Evolutionary conservation across 208 protist genomes (phyloP), one percentile per base, ranked within the genome.

Genomic region (Leishmania guyanensis): DNA sequence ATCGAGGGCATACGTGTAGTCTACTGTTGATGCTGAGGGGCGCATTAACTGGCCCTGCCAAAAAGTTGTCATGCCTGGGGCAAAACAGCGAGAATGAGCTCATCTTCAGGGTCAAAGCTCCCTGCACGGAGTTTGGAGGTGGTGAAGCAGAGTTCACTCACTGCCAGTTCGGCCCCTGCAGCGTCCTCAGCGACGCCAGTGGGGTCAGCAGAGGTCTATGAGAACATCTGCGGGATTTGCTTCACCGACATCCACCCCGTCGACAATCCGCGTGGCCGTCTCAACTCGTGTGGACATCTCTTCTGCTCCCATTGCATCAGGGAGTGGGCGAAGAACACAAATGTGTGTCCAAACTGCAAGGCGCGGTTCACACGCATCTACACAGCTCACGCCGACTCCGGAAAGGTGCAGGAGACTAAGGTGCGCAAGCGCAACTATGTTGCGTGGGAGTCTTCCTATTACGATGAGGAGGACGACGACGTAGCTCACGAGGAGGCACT

Each of bases 311-410:
- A 90, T 72, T 97, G 94, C 84, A 97, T 97, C 78, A 89, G 82
- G 69, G 86, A 94, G 75, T 97, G 94, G 93, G 87, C 93, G 0
- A 88, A 91, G 74, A 91, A 88, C 81, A 97, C 92, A 17, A 97
- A 97, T 83, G 91, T 95, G 14, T 97, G 94, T 77, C 94, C 94
- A 0, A 80, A 80, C 36, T 97, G 94, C 87, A 97, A 97, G 82
- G 88, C 87, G 5, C 92, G 92, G 14, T 97, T 97, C 78, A 96
- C 93, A 1, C 91, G 92, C 74, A 94, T 97, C 53, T 88, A 90
- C 75, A 87, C 88, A 0, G 14, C 79, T 5, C 78, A 88, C 10
- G 5, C 77, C 0, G 73, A 56, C 33, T 76, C 75, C 16, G 48
- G 84, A 60, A 58, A 69, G 68, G 90, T 93, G 80, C 82, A 91